Base-by-base conservation (phyloP, 2,329 filamentous ascomycete species). In the Aspergillus sp. region DNA sequence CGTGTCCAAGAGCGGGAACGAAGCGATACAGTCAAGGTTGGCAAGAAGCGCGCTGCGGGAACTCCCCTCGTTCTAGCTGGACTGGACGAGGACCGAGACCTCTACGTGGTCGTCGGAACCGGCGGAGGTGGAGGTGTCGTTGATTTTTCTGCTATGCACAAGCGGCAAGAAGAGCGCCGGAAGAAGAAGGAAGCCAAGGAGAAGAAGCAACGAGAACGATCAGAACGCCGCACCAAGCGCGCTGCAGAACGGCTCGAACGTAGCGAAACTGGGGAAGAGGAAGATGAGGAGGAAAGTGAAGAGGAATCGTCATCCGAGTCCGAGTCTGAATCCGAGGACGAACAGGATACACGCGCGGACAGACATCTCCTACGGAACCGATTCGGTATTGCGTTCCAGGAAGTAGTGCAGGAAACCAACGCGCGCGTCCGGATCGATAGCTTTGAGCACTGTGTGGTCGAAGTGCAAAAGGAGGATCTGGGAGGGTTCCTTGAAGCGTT, bases 391-490 rank as follows among this genome's bases (percentile, higher is more conserved):
- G 91, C 93, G 3, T 98, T 98, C 67, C 90, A 96, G 65, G 90
- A 95, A 62, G 93, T 97, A 0, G 87, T 95, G 2, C 81, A 85
- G 45, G 89, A 96, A 74, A 97, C 91, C 13, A 93, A 85, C 50
- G 88, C 91, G 0, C 74, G 90, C 13, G 90, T 97, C 17, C 77
- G 90, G 51, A 94, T 96, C 63, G 93, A 98, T 69, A 94, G 88
- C 67, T 98, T 98, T 62, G 93, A 98, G 70, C 88, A 95, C 66
- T 95, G 89, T 61, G 93, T 97, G 6, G 90, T 97, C 42, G 93
- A 98, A 67, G 91, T 98, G n/a, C 85, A 85, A 70, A 96, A 95
- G 74, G 93, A 97, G 64, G 93, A 97, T 69, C 72, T 98, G 23
- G 82, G 83, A 13, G 88, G 85, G 0, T 98, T 98, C 66, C 74